A percentile compares a stretch with the other conserved stretches of the same genome.
phyloP scores from a whole-genome alignment of 2,329 filamentous ascomycete species.

The Beauveria australis region DNA sequence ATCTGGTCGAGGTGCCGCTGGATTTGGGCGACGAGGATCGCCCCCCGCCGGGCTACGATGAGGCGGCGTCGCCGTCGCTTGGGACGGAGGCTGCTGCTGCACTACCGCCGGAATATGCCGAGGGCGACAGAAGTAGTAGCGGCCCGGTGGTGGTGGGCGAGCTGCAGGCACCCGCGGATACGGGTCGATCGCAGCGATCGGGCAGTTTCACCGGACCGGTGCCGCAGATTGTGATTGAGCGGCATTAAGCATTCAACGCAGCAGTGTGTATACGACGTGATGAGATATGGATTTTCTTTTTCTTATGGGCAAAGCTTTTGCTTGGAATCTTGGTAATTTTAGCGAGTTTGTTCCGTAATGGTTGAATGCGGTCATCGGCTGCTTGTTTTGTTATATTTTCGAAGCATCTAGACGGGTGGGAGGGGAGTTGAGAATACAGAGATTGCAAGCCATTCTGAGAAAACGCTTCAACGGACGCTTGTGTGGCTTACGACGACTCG shows the following conservation, averaged over 20 bases:
- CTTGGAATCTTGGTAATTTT: background rate
- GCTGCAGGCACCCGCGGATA: background rate
- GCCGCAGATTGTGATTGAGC: constrained; percentile 15
- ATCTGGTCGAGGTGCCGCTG: constrained; percentile 43
- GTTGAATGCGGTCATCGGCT: background rate
- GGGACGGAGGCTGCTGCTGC: constrained; percentile 18
- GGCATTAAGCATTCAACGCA: background rate
- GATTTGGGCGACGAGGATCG: constrained; percentile 34
- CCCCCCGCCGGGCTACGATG: constrained; percentile 46
- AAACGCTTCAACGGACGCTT: too few relatives aligned
- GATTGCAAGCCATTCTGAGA: background rate
- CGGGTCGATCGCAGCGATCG: background rate
- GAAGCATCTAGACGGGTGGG: background rate
- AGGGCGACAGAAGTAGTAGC: constrained; percentile 12
- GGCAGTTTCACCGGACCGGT: background rate
- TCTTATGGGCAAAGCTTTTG: background rate
- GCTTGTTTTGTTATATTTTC: background rate
- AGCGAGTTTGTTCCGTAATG: background rate
- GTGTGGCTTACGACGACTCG: too few relatives aligned
- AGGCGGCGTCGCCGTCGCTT: constrained; percentile 29
- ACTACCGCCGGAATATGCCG: constrained; percentile 45
- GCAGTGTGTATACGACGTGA: background rate
- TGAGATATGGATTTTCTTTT: background rate
- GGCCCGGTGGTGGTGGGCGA: background rate
- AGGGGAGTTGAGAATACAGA: background rate